A percentile compares a stretch with the other conserved stretches of the same genome.
Evolutionary conservation across 1,139 yeast species (phyloP).

Genomic region (Lodderomyces theae): DNA sequence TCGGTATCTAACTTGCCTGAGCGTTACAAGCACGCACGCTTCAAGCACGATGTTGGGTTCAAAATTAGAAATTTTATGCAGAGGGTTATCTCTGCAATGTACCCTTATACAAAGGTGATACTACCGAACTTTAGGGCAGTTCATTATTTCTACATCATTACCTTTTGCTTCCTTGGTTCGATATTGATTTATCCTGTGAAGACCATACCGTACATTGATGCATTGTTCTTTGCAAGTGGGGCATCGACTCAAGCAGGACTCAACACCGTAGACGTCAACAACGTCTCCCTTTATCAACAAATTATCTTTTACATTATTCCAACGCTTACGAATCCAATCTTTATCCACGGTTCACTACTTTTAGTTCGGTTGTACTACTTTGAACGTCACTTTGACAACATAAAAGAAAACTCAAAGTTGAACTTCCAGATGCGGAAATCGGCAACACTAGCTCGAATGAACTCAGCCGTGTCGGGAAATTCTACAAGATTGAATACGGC

Average conservation of each 20-base stretch:
- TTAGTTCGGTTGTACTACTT: slow-evolving; percentile 87
- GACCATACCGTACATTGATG: slow-evolving; percentile 70
- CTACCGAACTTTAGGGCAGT: slow-evolving; percentile 76
- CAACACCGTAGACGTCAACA: slow-evolving; percentile 69
- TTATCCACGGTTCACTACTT: slow-evolving; percentile 77
- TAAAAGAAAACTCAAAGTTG: slow-evolving; percentile 67
- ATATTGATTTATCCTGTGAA: slow-evolving; percentile 72
- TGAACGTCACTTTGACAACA: slow-evolving; percentile 81
- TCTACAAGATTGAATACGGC: slow-evolving; percentile 36
- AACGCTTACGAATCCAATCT: slow-evolving; percentile 79
- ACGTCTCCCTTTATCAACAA: slow-evolving; percentile 71
- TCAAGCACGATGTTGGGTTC: slow-evolving; percentile 17
- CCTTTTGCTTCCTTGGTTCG: slow-evolving; percentile 60
- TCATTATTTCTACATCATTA: slow-evolving; percentile 66
- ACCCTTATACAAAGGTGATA: slow-evolving; percentile 50
- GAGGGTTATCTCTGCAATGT: slow-evolving; percentile 19
- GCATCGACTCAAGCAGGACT: slow-evolving; percentile 91
- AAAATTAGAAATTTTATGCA: slow-evolving; percentile 27
- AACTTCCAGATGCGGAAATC: slow-evolving; percentile 79
- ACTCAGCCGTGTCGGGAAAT: slow-evolving; percentile 33
- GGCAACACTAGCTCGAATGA: slow-evolving; percentile 62
- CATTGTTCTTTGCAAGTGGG: slow-evolving; percentile 71
- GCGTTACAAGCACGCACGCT: slow-evolving; percentile 6
- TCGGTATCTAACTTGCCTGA: slow-evolving; percentile 1
- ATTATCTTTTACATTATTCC: slow-evolving; percentile 59